phyloP scores from a whole-genome alignment of 306 rosid genomes.

The Alnus rubra region DNA sequence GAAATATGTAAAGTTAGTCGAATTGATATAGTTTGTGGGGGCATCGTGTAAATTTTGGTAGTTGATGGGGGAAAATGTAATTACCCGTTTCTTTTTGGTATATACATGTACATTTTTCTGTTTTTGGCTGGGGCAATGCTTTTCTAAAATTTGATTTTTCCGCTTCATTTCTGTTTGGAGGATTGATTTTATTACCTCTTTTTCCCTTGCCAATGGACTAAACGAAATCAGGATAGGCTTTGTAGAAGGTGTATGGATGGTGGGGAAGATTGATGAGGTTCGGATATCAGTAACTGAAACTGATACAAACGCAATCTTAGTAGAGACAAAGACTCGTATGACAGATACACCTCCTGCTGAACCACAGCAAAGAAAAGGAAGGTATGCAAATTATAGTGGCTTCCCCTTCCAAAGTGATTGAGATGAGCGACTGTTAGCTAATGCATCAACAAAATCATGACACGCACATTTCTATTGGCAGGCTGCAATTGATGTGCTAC shows the following conservation, averaged over 20 bases:
- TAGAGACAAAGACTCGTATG: conserved; percentile 80
- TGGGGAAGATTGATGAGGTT: conserved; percentile 86
- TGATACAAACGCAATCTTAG: conserved; percentile 50
- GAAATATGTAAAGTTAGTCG: no score
- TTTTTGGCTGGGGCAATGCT: no score
- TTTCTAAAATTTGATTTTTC: conserved; percentile 1
- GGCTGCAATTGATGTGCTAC: conserved; percentile 90
- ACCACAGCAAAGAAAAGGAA: conserved; percentile 88
- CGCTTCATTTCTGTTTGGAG: not conserved
- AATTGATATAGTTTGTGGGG: no score
- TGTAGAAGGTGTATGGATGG: conserved; percentile 65
- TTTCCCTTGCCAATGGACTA: conserved; percentile 18
- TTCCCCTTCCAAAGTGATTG: not conserved
- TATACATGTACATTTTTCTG: no score
- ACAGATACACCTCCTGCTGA: conserved; percentile 71
- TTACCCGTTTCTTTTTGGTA: not conserved
- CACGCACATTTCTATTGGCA: conserved; percentile 36
- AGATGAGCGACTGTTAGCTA: not conserved
- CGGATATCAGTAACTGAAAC: conserved; percentile 50
- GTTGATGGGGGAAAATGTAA: no score
- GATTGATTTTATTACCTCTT: conserved; percentile 9
- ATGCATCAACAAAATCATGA: conserved; percentile 20
- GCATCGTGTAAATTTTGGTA: no score
- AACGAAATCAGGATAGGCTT: conserved; percentile 60
- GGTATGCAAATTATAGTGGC: conserved; percentile 39